Conservation (phyloP, 2,329 filamentous ascomycete species). For the Aspergillus proliferans region DNA sequence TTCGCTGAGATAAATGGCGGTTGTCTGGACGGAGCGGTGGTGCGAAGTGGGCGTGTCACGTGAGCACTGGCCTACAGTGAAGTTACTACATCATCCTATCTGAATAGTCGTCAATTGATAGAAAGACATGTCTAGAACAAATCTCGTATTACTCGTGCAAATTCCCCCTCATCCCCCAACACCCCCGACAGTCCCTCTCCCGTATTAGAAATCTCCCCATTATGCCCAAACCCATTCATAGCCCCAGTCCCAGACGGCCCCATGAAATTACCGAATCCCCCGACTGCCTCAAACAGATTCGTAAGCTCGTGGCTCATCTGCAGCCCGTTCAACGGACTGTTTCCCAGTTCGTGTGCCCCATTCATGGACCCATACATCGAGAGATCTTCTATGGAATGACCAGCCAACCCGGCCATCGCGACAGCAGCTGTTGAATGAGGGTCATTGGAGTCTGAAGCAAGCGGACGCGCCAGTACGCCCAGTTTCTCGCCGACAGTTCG, state of each 20-base stretch:
- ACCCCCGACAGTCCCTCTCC: conserved; percentile 40
- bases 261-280: conserved; percentile 43
- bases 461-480: conserved; percentile 43
- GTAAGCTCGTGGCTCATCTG: conserved; percentile 57
- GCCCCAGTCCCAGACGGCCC: conserved; percentile 28
- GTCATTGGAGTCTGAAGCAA: conserved; percentile 42
- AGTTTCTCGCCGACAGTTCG: conserved; percentile 58
- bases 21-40: not conserved
- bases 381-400: conserved; percentile 55
- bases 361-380: conserved; percentile 42
- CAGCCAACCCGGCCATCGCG: conserved; percentile 60
- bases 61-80: not conserved
- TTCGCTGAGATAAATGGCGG: too few species aligned
- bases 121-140: conserved; percentile 43
- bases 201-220: conserved; percentile 36
- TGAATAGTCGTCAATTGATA: too few species aligned
- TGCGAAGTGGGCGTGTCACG: not conserved
- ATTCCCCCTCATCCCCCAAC: conserved; percentile 53
- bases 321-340: conserved; percentile 53
- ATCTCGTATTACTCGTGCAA: conserved; percentile 54
- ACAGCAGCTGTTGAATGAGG: conserved; percentile 57
- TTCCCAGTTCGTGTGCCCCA: conserved; percentile 39
- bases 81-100: too few species aligned
- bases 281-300: conserved; percentile 58
- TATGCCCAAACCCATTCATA: conserved; percentile 31